Evolutionary conservation across 208 protist genomes (phyloP), one percentile per base, ranked within the genome.

Genomic region (Hexamita inflata): DNA sequence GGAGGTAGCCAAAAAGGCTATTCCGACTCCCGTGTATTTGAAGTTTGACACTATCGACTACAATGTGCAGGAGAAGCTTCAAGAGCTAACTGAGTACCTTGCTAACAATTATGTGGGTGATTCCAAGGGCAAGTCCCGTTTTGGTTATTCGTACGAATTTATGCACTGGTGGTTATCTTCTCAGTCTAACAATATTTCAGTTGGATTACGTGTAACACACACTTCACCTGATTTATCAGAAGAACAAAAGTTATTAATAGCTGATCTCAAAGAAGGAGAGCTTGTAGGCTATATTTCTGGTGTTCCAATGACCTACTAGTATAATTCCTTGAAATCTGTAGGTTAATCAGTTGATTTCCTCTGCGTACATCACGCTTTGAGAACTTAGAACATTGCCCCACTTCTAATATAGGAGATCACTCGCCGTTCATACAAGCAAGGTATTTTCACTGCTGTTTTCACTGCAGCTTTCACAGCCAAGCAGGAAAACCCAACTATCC

Each of bases 351-450:
- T 70, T 57, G 40, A 42, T 42, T 70, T 70, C n/a, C n/a, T 70
- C 19, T 70, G 64, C 35, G 26, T 70, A 11, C 30, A 70, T 70
- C 11, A 49, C 11, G n/a, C 26, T 15, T 45, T 42, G 9, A n/a
- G 64, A 42, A 45, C 26, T 49, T 24, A 28, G 38, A 70, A 70
- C 11, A 28, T 70, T 2, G 64, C 64, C 7, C 64, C 64, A 45
- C 15, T 70, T 11, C 38, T 70, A 9, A 70, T 70, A 4, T 38
- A 70, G 38, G 64, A 70, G 64, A 70, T 70, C 40, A 70, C 64
- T 32, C 64, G 64, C 35, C 2, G 64, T 2, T 45, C 32, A 24
- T 70, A 70, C n/a, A 70, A 70, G 64, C 11, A 70, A 19, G 35
- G 35, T 42, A 34, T 70, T 38, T 70, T 45, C 7, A n/a, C 26